Evolutionary conservation across 441 rosid genomes (phyloP).

Genomic region (Manihot esculenta): DNA sequence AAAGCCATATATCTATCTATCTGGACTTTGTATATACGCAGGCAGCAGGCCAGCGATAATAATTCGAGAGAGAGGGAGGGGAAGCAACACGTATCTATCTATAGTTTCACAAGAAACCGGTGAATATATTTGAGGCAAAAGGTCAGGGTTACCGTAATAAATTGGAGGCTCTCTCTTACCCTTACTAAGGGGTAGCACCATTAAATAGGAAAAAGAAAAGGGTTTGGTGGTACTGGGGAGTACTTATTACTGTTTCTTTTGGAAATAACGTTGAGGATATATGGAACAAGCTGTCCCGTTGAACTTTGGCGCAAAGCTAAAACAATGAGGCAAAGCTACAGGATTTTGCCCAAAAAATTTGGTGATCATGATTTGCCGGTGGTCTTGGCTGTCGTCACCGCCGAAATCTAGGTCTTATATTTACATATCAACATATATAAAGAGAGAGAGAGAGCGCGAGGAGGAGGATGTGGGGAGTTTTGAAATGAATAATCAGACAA

Average conservation of each 20-base stretch:
- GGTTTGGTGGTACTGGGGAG: constrained; percentile 7
- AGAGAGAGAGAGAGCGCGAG: no score
- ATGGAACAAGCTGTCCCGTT: constrained; percentile 6
- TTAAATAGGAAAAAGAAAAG: background rate
- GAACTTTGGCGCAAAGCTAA: no score
- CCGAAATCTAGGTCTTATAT: background rate
- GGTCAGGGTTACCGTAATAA: constrained; percentile 1
- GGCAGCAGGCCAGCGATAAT: background rate
- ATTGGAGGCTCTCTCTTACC: constrained; percentile 8
- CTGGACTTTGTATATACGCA: constrained; percentile 1
- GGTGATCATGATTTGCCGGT: background rate
- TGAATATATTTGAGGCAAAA: constrained; percentile 12
- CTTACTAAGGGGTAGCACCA: constrained; percentile 16
- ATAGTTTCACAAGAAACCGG: no score
- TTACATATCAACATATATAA: no score
- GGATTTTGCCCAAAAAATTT: background rate
- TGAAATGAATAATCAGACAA: no score
- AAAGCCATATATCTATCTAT: background rate
- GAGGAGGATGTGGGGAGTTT: no score
- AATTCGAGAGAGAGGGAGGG: constrained; percentile 1
- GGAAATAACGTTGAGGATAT: constrained; percentile 26
- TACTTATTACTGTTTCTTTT: no score
- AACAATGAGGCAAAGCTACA: background rate
- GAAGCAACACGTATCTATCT: no score
- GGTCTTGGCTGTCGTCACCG: constrained; percentile 5